phyloP scores from a whole-genome alignment of 371 early-diverging fungal genomes.

The Spraguea lophii region DNA sequence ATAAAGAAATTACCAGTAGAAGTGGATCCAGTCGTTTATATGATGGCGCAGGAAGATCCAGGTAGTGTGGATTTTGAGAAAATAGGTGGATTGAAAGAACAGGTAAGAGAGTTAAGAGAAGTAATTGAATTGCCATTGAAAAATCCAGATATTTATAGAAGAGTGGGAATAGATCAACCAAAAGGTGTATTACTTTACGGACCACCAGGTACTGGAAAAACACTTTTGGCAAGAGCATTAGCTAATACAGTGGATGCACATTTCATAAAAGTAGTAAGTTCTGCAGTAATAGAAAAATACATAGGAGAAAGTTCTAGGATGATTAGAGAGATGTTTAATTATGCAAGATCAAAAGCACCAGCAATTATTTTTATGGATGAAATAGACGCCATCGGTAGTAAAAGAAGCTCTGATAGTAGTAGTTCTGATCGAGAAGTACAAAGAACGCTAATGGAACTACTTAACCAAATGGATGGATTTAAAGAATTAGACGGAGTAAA shows the following conservation, averaged over 20 bases:
- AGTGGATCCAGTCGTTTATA: slow-evolving; percentile 93
- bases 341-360: slow-evolving; percentile 93
- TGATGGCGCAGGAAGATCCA: slow-evolving; percentile 74
- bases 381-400: slow-evolving; percentile 98
- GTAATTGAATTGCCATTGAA: slow-evolving; percentile 90
- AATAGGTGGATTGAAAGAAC: slow-evolving; percentile 83
- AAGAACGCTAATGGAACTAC: slow-evolving; percentile 92
- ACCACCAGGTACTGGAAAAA: slow-evolving; percentile 76
- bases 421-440: slow-evolving; percentile 98
- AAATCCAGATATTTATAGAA: slow-evolving; percentile 88
- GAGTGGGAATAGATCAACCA: slow-evolving; percentile 89
- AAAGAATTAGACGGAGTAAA: slow-evolving; percentile 89
- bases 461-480: slow-evolving; percentile 99
- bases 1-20: slow-evolving; percentile 91
- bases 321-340: slow-evolving; percentile 93
- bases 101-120: slow-evolving; percentile 89
- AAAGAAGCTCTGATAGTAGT: slow-evolving; percentile 88
- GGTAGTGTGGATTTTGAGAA: slow-evolving; percentile 78
- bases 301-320: slow-evolving; percentile 90
- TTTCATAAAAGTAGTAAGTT: slow-evolving; percentile 80
- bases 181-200: slow-evolving; percentile 95
- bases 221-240: slow-evolving; percentile 74
- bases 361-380: slow-evolving; percentile 99
- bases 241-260: slow-evolving; percentile 82
- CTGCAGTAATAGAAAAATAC: slow-evolving; percentile 95